These are phyloP conservation scores for Wallacemonas sp. DNA, from an alignment of 208 protist genomes.

Conservation along the genomic window DNA sequence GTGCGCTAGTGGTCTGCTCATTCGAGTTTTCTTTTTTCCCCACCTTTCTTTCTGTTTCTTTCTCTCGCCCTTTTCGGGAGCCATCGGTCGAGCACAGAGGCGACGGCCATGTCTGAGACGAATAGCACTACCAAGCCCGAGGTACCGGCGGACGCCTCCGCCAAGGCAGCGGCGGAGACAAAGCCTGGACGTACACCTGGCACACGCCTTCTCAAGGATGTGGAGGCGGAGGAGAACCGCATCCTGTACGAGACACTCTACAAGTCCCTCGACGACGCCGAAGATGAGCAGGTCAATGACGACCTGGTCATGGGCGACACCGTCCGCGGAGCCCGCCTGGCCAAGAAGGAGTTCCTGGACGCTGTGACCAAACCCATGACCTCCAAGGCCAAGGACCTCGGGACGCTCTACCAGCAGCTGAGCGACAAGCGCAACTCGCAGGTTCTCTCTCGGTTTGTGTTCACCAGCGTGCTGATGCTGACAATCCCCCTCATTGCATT, in stretches of 20 bases:
- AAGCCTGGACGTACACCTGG: constrained; percentile 7
- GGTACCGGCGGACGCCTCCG: background rate
- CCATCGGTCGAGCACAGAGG: too few relatives aligned
- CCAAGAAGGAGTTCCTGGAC: constrained; percentile 47
- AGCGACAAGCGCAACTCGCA: constrained; percentile 32
- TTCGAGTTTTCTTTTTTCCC: too few relatives aligned
- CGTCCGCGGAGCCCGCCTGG: constrained; percentile 31
- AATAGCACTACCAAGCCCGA: background rate
- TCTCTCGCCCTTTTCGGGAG: too few relatives aligned
- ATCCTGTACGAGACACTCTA: constrained; percentile 68
- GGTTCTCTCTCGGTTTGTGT: constrained; percentile 54
- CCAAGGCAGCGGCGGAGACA: background rate
- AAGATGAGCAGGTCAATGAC: constrained; percentile 18
- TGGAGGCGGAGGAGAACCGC: constrained; percentile 67
- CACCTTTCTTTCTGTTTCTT: too few relatives aligned
- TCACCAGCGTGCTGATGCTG: constrained; percentile 62
- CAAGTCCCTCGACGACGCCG: constrained; percentile 45
- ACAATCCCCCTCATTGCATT: constrained; percentile 67
- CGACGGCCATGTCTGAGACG: background rate
- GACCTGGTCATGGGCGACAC: constrained; percentile 50
- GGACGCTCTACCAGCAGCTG: constrained; percentile 37
- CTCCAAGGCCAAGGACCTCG: constrained; percentile 55
- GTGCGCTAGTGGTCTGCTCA: too few relatives aligned
- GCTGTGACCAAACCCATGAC: constrained; percentile 42
- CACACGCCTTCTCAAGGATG: constrained; percentile 54